Conservation (phyloP, 192 early-diverging fungal species). For the Coemansia sp. region DNA sequence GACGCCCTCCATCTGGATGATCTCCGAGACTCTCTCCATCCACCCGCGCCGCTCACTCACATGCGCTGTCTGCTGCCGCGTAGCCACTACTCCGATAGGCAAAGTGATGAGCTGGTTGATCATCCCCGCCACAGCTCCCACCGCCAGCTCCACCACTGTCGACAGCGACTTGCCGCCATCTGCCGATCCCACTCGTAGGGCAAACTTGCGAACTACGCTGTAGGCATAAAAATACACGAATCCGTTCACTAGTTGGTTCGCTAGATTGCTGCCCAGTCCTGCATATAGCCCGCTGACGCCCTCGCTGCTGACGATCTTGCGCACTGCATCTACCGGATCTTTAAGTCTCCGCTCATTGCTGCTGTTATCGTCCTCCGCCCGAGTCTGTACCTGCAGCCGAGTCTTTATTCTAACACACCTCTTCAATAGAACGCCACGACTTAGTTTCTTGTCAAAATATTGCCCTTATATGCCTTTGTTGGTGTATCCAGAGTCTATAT, state of each 20-base stretch:
- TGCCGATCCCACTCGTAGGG: conserved; percentile 22
- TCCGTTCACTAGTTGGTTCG: conserved; percentile 75
- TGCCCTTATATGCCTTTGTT: not conserved
- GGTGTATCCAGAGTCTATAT: not conserved
- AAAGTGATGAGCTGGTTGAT: conserved; percentile 86
- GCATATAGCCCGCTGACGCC: conserved; percentile 88
- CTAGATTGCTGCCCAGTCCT: conserved; percentile 81
- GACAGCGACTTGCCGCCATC: conserved; percentile 61
- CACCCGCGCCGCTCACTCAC: conserved; percentile 64
- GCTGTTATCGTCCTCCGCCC: conserved; percentile 31
- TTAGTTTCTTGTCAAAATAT: not conserved
- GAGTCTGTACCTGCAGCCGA: conserved; percentile 92
- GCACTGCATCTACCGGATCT: conserved; percentile 76
- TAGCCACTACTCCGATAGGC: conserved; percentile 94
- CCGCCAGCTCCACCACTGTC: conserved; percentile 82
- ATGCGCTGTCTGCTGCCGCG: conserved; percentile 88
- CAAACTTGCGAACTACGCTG: conserved; percentile 67
- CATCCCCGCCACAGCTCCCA: conserved; percentile 91
- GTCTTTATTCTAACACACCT: conserved; percentile 84
- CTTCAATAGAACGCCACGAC: not conserved
- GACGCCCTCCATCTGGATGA: conserved; percentile 79
- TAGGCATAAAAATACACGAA: conserved; percentile 90
- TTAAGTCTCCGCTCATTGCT: conserved; percentile 55
- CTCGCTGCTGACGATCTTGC: conserved; percentile 81
- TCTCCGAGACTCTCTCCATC: conserved; percentile 65